Base-by-base conservation (phyloP, 371 early-diverging fungal species). In the Mucor saturninus region DNA sequence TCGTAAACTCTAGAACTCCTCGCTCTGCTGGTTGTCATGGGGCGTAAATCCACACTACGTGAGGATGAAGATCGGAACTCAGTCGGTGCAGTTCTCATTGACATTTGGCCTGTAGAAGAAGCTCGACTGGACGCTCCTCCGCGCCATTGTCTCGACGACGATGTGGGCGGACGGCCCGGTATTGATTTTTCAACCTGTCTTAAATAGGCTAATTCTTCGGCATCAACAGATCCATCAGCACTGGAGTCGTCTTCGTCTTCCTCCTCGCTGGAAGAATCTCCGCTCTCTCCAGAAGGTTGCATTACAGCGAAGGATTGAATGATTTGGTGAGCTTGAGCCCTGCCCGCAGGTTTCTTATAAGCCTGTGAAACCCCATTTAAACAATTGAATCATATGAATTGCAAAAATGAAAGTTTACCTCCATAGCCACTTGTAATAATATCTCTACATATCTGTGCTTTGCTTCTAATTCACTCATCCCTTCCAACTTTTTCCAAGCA, bases 241-340 rank as follows among this genome's bases (percentile, higher is more conserved):
- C 71, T 71, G 1, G 52, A 48, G 52, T 72, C 73, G 29, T 72
- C 72, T 6, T 72, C 73, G 29, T 72, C 72, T 6, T 57, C 73
- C 6, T 69, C 73, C 40, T 68, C 54, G n/a, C 59, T 71, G 5
- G 59, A 63, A 7, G 54, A 65, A 38, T 68, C 71, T 9, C 67
- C 70, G 42, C 65, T 65, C 21, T 70, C 68, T 11, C 69, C 70
- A 11, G 69, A 61, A 28, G 73, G 60, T 32, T 66, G 69, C 65
- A 71, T 69, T 7, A 62, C 39, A 8, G 74, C 63, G 59, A 78
- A 75, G 42, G 78, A 75, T 45, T 81, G 81, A 53, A 82, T 79
- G 46, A 70, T 79, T 51, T 75, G 73, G 38, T 74, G 76, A 31
- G 76, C 81, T 54, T 77, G 78, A 28, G 69, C 61, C 52, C 69